Evolutionary conservation across 1,284 basidiomycete genomes (phyloP).

Genomic region (Amylostereum areolatum): DNA sequence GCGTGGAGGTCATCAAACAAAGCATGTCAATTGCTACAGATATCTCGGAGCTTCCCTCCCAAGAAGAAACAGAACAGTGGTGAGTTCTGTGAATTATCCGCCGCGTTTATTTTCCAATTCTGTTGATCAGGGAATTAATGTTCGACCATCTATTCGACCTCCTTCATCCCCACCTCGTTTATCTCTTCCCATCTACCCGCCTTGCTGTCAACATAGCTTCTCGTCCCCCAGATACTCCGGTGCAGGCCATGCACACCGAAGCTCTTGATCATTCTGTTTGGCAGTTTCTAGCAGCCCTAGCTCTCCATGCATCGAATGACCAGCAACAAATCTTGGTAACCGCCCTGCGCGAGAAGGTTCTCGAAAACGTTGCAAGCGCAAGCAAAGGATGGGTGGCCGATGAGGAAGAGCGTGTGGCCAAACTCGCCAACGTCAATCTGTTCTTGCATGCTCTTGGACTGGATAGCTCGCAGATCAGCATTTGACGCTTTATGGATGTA

Average conservation of each 20-base stretch:
- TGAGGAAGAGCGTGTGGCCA: constrained; percentile 63
- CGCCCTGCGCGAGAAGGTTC: constrained; percentile 85
- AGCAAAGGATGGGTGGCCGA: constrained; percentile 68
- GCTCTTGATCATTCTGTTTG: constrained; percentile 87
- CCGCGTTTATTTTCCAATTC: constrained; percentile 8
- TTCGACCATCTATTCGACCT: constrained; percentile 83
- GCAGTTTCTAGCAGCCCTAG: constrained; percentile 88
- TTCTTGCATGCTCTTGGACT: constrained; percentile 82
- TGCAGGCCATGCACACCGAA: constrained; percentile 37
- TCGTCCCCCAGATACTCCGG: constrained; percentile 24
- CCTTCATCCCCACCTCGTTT: constrained; percentile 68
- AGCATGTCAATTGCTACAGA: constrained; percentile 47
- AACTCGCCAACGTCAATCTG: constrained; percentile 78
- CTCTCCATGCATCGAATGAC: constrained; percentile 78
- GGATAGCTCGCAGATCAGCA: constrained; percentile 76
- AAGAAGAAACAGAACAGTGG: constrained; percentile 85
- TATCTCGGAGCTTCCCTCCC: constrained; percentile 47
- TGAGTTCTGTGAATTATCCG: constrained; percentile 26
- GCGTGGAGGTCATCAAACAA: constrained; percentile 88
- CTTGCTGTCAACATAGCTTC: constrained; percentile 42
- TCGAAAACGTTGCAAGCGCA: constrained; percentile 78
- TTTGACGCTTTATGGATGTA: constrained; percentile 19
- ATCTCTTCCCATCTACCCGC: constrained; percentile 88
- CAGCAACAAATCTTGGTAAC: constrained; percentile 86
- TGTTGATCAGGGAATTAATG: constrained; percentile 59